These are phyloP conservation scores for Datisca glomerata DNA, from an alignment of 306 rosid species.

Conservation along the genomic window DNA sequence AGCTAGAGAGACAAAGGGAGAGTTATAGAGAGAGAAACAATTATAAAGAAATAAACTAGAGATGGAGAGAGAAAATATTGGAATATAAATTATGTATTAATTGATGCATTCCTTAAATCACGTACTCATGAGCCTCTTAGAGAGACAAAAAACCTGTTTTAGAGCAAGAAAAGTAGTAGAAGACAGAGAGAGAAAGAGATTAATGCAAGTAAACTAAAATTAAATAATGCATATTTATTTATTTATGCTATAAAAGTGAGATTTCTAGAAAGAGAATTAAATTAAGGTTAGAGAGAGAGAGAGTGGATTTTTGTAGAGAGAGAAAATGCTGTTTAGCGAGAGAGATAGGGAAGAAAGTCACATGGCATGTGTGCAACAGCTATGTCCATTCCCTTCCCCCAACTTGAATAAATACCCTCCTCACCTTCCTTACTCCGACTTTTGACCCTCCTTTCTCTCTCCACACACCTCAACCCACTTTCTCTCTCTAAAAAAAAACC, in stretches of 20 bases:
- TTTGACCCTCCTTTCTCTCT: conserved; percentile 40
- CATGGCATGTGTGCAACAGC: conserved; percentile 85
- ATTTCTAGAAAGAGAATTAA: background rate
- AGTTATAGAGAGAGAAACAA: conserved; percentile 19
- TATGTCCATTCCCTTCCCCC: conserved; percentile 39
- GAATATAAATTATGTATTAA: background rate
- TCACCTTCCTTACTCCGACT: conserved; percentile 34
- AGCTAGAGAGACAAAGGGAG: conserved; percentile 29
- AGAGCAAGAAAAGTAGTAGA: conserved; percentile 5
- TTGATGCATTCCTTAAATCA: conserved; percentile 8
- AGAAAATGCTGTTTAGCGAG: conserved; percentile 1
- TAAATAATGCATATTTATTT: too few species aligned
- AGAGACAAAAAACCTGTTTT: conserved; percentile 24
- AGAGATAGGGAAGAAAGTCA: conserved; percentile 18
- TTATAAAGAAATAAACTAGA: conserved; percentile 1
- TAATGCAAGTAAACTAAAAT: background rate
- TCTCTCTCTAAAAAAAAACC: conserved; percentile 6
- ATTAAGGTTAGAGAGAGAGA: conserved; percentile 2
- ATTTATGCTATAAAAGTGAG: conserved; percentile 1
- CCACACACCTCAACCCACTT: conserved; percentile 4
- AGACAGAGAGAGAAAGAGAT: conserved; percentile 1
- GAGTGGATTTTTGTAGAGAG: background rate
- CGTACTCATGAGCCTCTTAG: conserved; percentile 12
- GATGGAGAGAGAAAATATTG: conserved; percentile 2
- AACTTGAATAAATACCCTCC: conserved; percentile 80